phyloP scores from a whole-genome alignment of 2,329 filamentous ascomycete genomes.

The Colletotrichum limetticola region DNA sequence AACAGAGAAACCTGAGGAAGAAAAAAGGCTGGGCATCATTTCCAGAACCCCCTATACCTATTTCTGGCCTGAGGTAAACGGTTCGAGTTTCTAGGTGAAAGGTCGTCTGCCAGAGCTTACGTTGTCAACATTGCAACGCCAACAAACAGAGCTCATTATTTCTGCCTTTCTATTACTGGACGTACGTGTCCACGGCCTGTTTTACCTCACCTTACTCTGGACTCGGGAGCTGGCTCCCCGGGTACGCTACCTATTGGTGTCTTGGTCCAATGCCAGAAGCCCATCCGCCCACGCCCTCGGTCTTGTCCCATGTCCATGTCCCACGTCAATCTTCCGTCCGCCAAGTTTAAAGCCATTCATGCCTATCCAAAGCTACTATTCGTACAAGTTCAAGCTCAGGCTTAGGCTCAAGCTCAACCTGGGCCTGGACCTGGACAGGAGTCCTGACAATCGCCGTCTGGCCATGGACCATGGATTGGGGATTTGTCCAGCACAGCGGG shows the following conservation, averaged over 20 bases:
- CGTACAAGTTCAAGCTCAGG: background rate
- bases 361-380: too few species aligned
- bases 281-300: slow-evolving; percentile 15
- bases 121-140: background rate
- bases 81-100: background rate
- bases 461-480: background rate
- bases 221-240: background rate
- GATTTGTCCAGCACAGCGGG: too few species aligned
- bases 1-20: background rate
- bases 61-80: background rate
- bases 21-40: background rate
- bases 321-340: background rate
- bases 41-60: background rate
- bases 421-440: background rate
- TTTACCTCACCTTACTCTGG: background rate
- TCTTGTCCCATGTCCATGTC: background rate
- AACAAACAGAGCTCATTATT: background rate
- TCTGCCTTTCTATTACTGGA: background rate
- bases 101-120: background rate
- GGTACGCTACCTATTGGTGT: slow-evolving; percentile 16
- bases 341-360: background rate
- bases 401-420: background rate
- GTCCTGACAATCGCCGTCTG: slow-evolving; percentile 21
- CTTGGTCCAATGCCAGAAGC: slow-evolving; percentile 20
- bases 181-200: too few species aligned